phyloP scores from a whole-genome alignment of 257 asterid species.

The Solanum paucissectum region DNA sequence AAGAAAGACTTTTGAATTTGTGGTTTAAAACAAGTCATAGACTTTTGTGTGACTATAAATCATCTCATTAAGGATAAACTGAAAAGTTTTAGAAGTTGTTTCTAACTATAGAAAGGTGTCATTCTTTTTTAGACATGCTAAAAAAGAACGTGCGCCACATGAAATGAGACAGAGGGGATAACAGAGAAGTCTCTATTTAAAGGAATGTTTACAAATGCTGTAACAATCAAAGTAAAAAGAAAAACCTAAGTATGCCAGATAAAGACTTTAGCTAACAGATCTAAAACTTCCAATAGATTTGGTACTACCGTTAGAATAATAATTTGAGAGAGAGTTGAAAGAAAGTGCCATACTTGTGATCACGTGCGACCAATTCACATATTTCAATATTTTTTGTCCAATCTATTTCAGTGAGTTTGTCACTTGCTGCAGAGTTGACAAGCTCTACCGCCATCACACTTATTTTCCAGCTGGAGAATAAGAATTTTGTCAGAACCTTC shows the following conservation, averaged over 20 bases:
- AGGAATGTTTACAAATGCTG: neutral
- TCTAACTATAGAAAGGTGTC: neutral
- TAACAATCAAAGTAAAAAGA: neutral
- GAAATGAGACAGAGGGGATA: neutral
- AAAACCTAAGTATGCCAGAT: neutral
- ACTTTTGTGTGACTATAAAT: neutral
- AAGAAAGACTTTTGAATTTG: neutral
- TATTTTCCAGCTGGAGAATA: neutral
- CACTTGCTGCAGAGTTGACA: slow-evolving; percentile 78
- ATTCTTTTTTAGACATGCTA: neutral
- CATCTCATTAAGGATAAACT: neutral
- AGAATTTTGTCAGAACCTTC: neutral
- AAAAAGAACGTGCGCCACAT: neutral
- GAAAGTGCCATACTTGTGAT: slow-evolving; percentile 40
- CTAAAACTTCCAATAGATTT: neutral
- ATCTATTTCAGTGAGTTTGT: slow-evolving; percentile 79
- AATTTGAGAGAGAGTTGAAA: neutral
- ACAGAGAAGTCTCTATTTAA: neutral
- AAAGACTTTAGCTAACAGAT: neutral
- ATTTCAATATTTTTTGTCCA: slow-evolving; percentile 89
- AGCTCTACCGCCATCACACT: slow-evolving; percentile 73
- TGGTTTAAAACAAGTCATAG: neutral
- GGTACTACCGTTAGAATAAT: neutral
- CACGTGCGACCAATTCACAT: slow-evolving; percentile 78
- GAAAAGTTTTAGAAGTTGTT: neutral